Evolutionary conservation across 495 filamentous ascomycete species (phyloP), one percentile per base, ranked within the genome.

Genomic region (Margaritispora aquatica): DNA sequence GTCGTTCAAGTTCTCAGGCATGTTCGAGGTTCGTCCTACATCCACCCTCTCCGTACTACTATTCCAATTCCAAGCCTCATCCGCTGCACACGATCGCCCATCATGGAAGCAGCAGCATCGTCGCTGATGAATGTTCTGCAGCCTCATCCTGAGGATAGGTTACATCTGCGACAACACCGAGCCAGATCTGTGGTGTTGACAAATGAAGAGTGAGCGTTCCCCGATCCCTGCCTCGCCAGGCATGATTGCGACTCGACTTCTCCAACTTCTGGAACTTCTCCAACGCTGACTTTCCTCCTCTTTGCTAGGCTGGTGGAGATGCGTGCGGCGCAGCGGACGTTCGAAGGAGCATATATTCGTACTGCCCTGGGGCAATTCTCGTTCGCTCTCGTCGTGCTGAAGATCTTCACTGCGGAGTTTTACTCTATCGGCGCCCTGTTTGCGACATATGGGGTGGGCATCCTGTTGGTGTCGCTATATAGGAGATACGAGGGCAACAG

Each of bases 361-460:
- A 98, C 94, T 0, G 90, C 93, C 0, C 84, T 97, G 29, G 87
- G 86, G 2, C 92, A 97, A 71, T 97, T 97, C 80, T 90, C 86
- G 52, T 97, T 98, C 68, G 84, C 93, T 46, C 85, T 98, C 19
- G 84, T 98, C 59, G 88, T 98, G 9, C 83, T 98, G 52, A 95
- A 93, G 74, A 96, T 98, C 71, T 97, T 97, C 77, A 97, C 90
- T 22, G 79, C 83, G 46, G 91, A 96, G 67, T 96, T 97, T 80
- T 97, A 96, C 74, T 80, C 84, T 63, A 93, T 96, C 62, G 92
- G 92, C 19, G 92, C 92, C 1, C 78, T 97, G 20, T 96, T 96
- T 67, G 92, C 93, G 7, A 85, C 89, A 31, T 97, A 96, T 64
- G 93, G 95, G 0, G 85, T 88, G 19, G 89, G 89, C 15, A 81